phyloP scores from a whole-genome alignment of 768 basidiomycete species.

The Terana coerulea region DNA sequence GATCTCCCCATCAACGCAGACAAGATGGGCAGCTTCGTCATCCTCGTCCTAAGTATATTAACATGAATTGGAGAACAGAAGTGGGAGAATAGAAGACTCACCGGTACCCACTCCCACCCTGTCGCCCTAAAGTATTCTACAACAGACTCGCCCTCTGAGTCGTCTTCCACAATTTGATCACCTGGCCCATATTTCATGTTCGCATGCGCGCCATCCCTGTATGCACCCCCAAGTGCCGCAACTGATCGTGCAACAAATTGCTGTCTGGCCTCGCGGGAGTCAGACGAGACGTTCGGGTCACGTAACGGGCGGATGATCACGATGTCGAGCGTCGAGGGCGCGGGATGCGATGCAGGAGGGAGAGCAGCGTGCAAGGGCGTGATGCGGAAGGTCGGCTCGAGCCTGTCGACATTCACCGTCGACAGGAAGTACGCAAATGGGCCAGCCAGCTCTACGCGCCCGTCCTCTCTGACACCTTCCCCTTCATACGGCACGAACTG shows the following conservation, averaged over 20 bases:
- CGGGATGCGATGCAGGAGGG: conserved; percentile 2
- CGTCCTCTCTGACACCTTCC: not conserved
- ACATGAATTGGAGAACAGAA: not conserved
- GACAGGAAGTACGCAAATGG: conserved; percentile 87
- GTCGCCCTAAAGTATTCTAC: conserved; percentile 78
- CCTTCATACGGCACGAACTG: conserved; percentile 58
- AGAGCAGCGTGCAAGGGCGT: conserved; percentile 48
- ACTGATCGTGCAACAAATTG: conserved; percentile 52
- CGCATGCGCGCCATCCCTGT: conserved; percentile 71
- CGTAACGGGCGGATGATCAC: conserved; percentile 71
- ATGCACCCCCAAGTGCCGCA: conserved; percentile 62
- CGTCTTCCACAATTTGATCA: conserved; percentile 33
- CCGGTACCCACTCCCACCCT: conserved; percentile 87
- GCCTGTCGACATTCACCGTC: conserved; percentile 77
- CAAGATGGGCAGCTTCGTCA: conserved; percentile 60
- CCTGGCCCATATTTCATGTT: conserved; percentile 49
- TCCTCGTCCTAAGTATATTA: conserved; percentile 43
- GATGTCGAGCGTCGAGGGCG: conserved; percentile 56
- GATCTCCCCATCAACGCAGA: conserved; percentile 81
- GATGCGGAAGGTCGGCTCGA: conserved; percentile 82
- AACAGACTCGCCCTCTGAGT: conserved; percentile 45
- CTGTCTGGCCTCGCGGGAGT: conserved; percentile 40
- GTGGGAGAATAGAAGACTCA: conserved; percentile 33
- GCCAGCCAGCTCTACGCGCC: conserved; percentile 51
- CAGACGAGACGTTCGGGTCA: conserved; percentile 43